Evolutionary conservation across 2,329 filamentous ascomycete species (phyloP).

Genomic region (Fusarium agapanthi): DNA sequence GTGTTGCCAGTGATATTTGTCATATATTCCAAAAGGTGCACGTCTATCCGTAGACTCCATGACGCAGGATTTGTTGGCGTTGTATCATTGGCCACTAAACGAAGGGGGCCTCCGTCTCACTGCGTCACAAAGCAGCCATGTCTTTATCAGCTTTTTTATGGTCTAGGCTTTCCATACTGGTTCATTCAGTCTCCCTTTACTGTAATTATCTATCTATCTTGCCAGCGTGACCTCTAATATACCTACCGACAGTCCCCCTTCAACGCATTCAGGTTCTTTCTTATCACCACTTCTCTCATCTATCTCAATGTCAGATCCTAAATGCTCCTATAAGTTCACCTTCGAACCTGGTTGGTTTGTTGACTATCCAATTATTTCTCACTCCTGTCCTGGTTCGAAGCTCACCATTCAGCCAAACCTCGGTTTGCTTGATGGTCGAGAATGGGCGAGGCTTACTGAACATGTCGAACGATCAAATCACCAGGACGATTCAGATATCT

Average conservation of each 20-base stretch:
- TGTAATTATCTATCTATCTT: not conserved
- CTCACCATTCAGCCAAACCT: not conserved
- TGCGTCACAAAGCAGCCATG: not conserved
- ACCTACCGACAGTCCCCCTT: not conserved
- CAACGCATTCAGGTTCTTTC: not conserved
- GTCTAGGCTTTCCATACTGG: not conserved
- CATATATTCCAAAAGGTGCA: no score
- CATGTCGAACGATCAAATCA: not conserved
- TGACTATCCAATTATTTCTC: not conserved
- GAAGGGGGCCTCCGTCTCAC: not conserved
- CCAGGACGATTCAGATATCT: accelerated
- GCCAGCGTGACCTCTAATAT: not conserved
- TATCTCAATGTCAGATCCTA: not conserved
- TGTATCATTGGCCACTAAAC: not conserved
- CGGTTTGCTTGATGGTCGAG: not conserved
- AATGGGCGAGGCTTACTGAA: not conserved
- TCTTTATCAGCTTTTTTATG: not conserved
- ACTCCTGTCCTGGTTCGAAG: not conserved
- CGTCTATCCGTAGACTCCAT: no score
- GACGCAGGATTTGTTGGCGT: not conserved
- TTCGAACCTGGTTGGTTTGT: not conserved
- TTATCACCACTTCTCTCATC: not conserved
- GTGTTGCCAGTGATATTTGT: no score
- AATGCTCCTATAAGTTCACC: not conserved
- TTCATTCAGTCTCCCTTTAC: no score